Percentiles rank a stretch among this genome's conserved stretches.
These are phyloP conservation scores for Tetrapisispora iriomotensis DNA, from an alignment of 805 yeast genomes.

Conservation along the genomic window DNA sequence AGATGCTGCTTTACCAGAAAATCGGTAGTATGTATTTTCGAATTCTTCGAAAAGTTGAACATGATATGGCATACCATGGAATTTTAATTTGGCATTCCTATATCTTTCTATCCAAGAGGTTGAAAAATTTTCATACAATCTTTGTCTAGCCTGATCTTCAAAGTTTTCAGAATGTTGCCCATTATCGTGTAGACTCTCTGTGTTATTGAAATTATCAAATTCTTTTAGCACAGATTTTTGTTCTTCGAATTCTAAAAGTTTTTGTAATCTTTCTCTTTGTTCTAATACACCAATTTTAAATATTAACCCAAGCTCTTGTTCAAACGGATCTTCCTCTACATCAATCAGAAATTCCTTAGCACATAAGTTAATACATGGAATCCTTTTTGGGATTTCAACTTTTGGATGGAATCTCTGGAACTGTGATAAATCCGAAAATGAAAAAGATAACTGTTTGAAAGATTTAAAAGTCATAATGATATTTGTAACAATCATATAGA, in stretches of 20 bases:
- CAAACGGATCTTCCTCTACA: conserved; percentile 59
- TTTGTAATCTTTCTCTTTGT: conserved; percentile 40
- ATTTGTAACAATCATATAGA: conserved; percentile 45
- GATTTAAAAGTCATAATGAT: conserved; percentile 40
- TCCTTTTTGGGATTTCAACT: conserved; percentile 20
- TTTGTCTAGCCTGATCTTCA: conserved; percentile 9
- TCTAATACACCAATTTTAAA: conserved; percentile 50
- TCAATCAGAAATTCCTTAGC: conserved; percentile 36
- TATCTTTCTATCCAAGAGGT: conserved; percentile 33
- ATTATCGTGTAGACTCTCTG: background rate
- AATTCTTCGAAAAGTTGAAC: conserved; percentile 11
- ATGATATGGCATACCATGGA: conserved; percentile 24
- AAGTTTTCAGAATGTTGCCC: background rate
- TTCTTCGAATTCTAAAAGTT: conserved; percentile 26
- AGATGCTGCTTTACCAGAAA: conserved; percentile 18
- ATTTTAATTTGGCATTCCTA: conserved; percentile 22
- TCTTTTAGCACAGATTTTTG: conserved; percentile 3
- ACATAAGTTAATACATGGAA: conserved; percentile 37
- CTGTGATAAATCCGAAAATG: conserved; percentile 31
- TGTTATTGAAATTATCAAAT: background rate
- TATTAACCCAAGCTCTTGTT: conserved; percentile 47
- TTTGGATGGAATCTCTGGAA: conserved; percentile 21
- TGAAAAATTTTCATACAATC: conserved; percentile 29
- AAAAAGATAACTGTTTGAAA: conserved; percentile 34
- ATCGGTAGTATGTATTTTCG: conserved; percentile 12